Evolutionary conservation across 1,139 yeast genomes (phyloP).

Genomic region (Lodderomyces oxycetoniae): DNA sequence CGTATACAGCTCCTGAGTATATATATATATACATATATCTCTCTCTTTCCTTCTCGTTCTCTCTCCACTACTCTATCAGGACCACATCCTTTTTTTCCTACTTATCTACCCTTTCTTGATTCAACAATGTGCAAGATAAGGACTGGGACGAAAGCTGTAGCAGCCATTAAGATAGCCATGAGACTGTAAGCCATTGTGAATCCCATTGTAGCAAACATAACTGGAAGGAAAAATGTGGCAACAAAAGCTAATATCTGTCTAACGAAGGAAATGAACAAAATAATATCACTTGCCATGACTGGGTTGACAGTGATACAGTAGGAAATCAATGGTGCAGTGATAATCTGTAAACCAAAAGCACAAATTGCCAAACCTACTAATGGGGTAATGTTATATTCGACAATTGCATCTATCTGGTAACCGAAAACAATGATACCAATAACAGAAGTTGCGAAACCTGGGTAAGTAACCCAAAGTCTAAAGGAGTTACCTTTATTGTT

Average conservation of each 20-base stretch:
- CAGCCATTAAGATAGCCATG: conserved; percentile 16
- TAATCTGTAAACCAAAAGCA: conserved; percentile 18
- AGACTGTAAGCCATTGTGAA: conserved; percentile 16
- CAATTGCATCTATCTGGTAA: conserved; percentile 12
- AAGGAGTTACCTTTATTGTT: conserved; percentile 11
- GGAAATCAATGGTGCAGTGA: conserved; percentile 18
- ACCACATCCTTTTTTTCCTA: neutral
- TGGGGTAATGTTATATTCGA: conserved; percentile 17
- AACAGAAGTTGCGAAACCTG: conserved; percentile 16
- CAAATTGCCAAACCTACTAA: conserved; percentile 17
- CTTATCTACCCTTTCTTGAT: conserved; percentile 4
- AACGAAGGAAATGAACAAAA: conserved; percentile 17
- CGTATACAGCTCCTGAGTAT: too few species aligned
- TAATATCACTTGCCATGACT: conserved; percentile 12
- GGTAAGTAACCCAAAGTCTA: conserved; percentile 19
- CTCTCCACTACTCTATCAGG: neutral
- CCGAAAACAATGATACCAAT: conserved; percentile 19
- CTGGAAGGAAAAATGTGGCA: conserved; percentile 21
- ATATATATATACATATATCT: too few species aligned
- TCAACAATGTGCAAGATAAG: conserved; percentile 5
- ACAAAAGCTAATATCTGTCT: conserved; percentile 18
- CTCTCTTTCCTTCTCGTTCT: neutral
- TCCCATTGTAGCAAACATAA: conserved; percentile 16
- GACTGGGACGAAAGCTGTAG: conserved; percentile 8
- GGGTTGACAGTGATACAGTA: conserved; percentile 17